phyloP scores from a whole-genome alignment of 148 eudicot species.

The Cornus kousa region DNA sequence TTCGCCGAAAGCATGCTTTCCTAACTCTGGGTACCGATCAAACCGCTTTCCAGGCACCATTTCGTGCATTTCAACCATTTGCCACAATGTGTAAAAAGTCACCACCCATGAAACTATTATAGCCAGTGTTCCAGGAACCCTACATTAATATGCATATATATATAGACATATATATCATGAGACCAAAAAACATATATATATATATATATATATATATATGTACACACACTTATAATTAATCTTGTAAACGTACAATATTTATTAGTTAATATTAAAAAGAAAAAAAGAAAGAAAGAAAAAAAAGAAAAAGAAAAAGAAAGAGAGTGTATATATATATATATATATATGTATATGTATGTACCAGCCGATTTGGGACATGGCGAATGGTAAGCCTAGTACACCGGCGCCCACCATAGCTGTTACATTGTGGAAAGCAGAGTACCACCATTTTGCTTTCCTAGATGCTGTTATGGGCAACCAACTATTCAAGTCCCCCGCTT shows the following conservation, averaged over 20 bases:
- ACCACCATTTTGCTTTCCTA: slow-evolving; percentile 25
- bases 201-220: too few relatives aligned
- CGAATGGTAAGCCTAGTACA: slow-evolving; percentile 22
- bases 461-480: slow-evolving; percentile 6
- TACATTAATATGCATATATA: background rate
- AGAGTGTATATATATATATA: background rate
- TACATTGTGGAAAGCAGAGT: slow-evolving; percentile 28
- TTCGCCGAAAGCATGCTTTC: slow-evolving; percentile 35
- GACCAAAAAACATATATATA: too few relatives aligned
- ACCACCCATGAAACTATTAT: slow-evolving; percentile 31
- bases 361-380: slow-evolving; percentile 30
- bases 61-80: slow-evolving; percentile 39
- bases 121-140: slow-evolving; percentile 23
- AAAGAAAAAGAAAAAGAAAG: too few relatives aligned
- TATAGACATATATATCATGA: background rate
- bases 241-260: too few relatives aligned
- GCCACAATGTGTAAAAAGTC: slow-evolving; percentile 36
- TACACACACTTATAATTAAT: too few relatives aligned
- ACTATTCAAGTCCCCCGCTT: too few relatives aligned
- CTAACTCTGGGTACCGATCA: slow-evolving; percentile 40
- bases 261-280: too few relatives aligned
- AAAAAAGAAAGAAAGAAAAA: too few relatives aligned
- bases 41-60: slow-evolving; percentile 36
- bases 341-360: background rate
- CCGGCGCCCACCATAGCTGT: slow-evolving; percentile 31